Evolutionary conservation across 352 stramenopile genomes (phyloP).

Genomic region (Plasmopara viticola): DNA sequence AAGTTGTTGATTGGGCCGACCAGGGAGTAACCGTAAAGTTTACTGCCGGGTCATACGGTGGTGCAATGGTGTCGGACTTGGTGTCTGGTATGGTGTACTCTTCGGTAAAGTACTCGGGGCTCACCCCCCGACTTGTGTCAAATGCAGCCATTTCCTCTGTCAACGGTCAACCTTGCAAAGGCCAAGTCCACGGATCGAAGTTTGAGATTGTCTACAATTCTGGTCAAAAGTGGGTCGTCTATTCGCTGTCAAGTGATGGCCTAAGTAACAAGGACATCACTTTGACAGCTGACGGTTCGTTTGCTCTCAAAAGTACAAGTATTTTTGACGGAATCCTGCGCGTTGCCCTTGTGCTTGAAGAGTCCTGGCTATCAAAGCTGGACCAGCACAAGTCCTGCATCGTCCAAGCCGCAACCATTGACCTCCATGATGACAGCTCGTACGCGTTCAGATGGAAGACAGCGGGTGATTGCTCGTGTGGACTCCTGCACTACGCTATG

Average conservation of each 20-base stretch:
- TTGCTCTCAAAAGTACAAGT: conserved; percentile 25
- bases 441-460: conserved; percentile 60
- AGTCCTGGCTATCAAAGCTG: conserved; percentile 29
- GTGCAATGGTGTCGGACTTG: conserved; percentile 39
- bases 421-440: conserved; percentile 35
- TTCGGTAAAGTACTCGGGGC: conserved; percentile 37
- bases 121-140: conserved; percentile 38
- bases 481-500: conserved; percentile 55
- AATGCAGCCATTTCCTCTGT: conserved; percentile 36
- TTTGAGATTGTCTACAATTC: conserved; percentile 50
- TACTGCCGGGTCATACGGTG: conserved; percentile 14
- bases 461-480: conserved; percentile 38
- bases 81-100: conserved; percentile 65
- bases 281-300: conserved; percentile 30
- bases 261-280: conserved; percentile 35
- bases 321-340: conserved; percentile 45
- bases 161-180: conserved; percentile 29
- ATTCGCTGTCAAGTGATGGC: conserved; percentile 38
- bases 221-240: conserved; percentile 55
- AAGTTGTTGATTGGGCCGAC: conserved; percentile 53
- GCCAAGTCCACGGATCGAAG: conserved; percentile 30
- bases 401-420: conserved; percentile 33
- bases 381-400: conserved; percentile 51
- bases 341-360: conserved; percentile 34
- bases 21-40: conserved; percentile 50